phyloP scores from a whole-genome alignment of 2,329 filamentous ascomycete genomes.

The Verticillium albo-atrum region DNA sequence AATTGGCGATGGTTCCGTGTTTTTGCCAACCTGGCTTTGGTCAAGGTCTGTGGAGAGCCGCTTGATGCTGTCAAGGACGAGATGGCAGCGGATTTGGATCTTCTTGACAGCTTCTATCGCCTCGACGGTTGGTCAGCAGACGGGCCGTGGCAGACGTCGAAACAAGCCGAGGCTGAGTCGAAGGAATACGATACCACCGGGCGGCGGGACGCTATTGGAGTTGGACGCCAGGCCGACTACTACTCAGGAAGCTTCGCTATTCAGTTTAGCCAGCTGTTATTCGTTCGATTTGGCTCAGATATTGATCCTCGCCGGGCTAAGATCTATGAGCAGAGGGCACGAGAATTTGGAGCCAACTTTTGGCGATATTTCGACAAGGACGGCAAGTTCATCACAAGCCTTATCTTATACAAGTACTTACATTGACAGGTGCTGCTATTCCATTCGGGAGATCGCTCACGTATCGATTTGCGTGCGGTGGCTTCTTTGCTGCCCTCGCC shows the following conservation, averaged over 20 bases:
- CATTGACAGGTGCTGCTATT: constrained; percentile 33
- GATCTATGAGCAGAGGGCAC: constrained; percentile 26
- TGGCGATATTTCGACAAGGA: constrained; percentile 36
- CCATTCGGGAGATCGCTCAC: constrained; percentile 40
- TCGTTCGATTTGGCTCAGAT: constrained; percentile 35
- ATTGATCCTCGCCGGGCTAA: constrained; percentile 25
- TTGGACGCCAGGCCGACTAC: constrained; percentile 35
- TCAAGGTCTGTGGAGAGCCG: constrained; percentile 24
- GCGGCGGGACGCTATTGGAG: constrained; percentile 15
- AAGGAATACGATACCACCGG: constrained; percentile 14
- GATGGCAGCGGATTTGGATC: constrained; percentile 22
- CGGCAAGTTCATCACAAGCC: constrained; percentile 18
- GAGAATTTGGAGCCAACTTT: constrained; percentile 28
- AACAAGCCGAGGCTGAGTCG: constrained; percentile 12
- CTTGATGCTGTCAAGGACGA: neutral
- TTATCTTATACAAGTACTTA: neutral
- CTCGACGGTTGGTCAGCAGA: constrained; percentile 37
- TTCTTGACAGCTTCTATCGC: constrained; percentile 33
- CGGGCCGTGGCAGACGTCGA: constrained; percentile 29
- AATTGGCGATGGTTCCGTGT: constrained; percentile 43
- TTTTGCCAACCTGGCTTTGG: constrained; percentile 35
- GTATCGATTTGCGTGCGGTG: constrained; percentile 38
- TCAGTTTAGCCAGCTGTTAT: constrained; percentile 40
- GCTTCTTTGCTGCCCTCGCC: constrained; percentile 35
- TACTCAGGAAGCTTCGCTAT: constrained; percentile 43